A percentile compares a stretch with the other conserved stretches of the same genome.
These are phyloP conservation scores for Penstemon eatonii DNA, from an alignment of 257 asterid genomes.

Conservation along the genomic window DNA sequence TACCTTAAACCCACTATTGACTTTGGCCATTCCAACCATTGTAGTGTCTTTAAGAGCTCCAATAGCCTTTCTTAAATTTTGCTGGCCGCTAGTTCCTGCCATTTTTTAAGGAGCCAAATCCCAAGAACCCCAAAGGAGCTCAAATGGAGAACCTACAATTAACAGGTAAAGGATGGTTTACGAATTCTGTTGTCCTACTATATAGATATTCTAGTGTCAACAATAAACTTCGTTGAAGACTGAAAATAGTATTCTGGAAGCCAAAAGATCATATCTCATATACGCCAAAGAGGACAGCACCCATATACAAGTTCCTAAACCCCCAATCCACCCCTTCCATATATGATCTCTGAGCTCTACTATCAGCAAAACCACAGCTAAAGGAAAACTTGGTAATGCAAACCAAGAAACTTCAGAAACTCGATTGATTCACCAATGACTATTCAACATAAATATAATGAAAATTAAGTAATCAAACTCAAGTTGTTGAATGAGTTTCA, in stretches of 20 bases:
- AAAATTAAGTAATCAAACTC: neutral
- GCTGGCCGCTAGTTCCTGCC: conserved; percentile 59
- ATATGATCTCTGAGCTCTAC: neutral
- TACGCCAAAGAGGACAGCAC: neutral
- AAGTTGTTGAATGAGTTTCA: too few relatives aligned
- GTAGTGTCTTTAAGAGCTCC: conserved; percentile 75
- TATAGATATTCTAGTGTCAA: neutral
- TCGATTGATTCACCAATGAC: neutral
- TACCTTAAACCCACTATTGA: conserved; percentile 77
- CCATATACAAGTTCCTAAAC: neutral
- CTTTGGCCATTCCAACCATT: conserved; percentile 72
- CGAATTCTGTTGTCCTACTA: neutral
- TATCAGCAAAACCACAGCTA: neutral
- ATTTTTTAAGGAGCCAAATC: conserved; percentile 31
- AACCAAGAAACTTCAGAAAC: neutral
- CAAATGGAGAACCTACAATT: conserved; percentile 33
- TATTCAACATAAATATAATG: neutral
- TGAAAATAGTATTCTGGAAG: neutral
- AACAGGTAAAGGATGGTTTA: conserved; percentile 20
- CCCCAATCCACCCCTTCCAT: neutral
- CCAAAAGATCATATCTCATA: conserved; percentile 1
- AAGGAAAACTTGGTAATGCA: neutral
- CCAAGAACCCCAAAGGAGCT: conserved; percentile 18
- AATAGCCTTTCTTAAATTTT: conserved; percentile 58
- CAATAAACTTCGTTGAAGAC: neutral